These are phyloP conservation scores for Aurifilum marmelostoma DNA, from an alignment of 2,329 filamentous ascomycete species.

Conservation along the genomic window DNA sequence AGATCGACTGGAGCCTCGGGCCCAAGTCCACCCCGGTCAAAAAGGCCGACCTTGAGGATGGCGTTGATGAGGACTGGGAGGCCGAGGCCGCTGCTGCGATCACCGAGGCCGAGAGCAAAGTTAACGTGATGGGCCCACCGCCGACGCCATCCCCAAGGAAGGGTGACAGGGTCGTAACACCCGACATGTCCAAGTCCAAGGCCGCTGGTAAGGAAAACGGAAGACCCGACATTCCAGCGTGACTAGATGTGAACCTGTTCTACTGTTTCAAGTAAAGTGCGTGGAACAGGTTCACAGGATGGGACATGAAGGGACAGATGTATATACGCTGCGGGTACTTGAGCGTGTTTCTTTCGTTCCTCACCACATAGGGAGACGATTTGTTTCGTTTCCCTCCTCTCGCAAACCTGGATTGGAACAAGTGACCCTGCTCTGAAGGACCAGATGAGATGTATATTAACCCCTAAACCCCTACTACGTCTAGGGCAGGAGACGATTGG, in stretches of 20 bases:
- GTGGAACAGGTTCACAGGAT: constrained; percentile 26
- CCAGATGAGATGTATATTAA: constrained; percentile 2
- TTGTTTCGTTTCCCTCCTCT: background rate
- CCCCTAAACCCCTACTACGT: background rate
- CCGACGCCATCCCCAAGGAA: constrained; percentile 28
- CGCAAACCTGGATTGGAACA: background rate
- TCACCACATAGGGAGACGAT: background rate
- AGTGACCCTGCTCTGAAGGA: background rate
- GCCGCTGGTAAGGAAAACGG: constrained; percentile 25
- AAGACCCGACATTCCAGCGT: constrained; percentile 27
- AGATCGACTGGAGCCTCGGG: constrained; percentile 80
- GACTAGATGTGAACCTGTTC: constrained; percentile 29
- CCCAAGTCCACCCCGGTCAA: constrained; percentile 37
- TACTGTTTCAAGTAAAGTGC: constrained; percentile 24
- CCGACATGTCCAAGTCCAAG: constrained; percentile 19
- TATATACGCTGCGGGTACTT: constrained; percentile 6
- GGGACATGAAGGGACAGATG: constrained; percentile 4
- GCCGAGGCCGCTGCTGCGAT: constrained; percentile 25
- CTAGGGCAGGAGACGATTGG: background rate
- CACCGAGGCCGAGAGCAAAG: constrained; percentile 22
- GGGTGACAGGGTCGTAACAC: constrained; percentile 17
- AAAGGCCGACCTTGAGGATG: constrained; percentile 22
- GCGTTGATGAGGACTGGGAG: constrained; percentile 26
- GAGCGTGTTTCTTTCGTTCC: background rate
- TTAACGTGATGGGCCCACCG: constrained; percentile 28